These are phyloP conservation scores for Torrubiella hemipterigena DNA, from an alignment of 2,329 filamentous ascomycete species.

Conservation along the genomic window DNA sequence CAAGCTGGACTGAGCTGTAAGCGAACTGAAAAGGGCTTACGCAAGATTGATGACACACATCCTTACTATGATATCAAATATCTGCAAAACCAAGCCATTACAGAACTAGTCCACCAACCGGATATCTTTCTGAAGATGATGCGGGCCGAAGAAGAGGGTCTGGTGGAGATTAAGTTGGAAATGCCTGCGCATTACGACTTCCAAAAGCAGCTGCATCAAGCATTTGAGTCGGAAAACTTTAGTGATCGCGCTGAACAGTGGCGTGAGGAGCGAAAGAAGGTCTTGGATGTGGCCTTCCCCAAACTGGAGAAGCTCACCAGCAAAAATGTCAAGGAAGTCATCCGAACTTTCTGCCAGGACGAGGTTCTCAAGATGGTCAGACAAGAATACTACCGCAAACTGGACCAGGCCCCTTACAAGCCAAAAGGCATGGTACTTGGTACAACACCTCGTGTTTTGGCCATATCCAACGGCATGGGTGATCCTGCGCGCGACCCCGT, in stretches of 20 bases:
- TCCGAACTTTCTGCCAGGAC: conserved; percentile 89
- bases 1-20: conserved; percentile 75
- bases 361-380: conserved; percentile 79
- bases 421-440: conserved; percentile 86
- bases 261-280: conserved; percentile 79
- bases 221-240: conserved; percentile 90
- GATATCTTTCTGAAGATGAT: conserved; percentile 95
- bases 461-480: conserved; percentile 76
- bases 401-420: conserved; percentile 94
- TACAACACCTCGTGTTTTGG: conserved; percentile 74
- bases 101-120: conserved; percentile 68
- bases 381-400: conserved; percentile 75
- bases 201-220: conserved; percentile 61
- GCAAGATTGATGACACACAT: conserved; percentile 87
- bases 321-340: conserved; percentile 87
- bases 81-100: conserved; percentile 75
- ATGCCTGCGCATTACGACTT: conserved; percentile 69
- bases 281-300: conserved; percentile 67
- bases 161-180: conserved; percentile 73
- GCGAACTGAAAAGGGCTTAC: conserved; percentile 86
- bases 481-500: conserved; percentile 64
- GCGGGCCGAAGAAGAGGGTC: conserved; percentile 86
- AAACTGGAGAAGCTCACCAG: conserved; percentile 77
- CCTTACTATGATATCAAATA: conserved; percentile 99
- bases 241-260: conserved; percentile 91